A percentile compares a stretch with the other conserved stretches of the same genome.
phyloP scores from a whole-genome alignment of 257 asterid genomes.

The Knoxia roxburghii region DNA sequence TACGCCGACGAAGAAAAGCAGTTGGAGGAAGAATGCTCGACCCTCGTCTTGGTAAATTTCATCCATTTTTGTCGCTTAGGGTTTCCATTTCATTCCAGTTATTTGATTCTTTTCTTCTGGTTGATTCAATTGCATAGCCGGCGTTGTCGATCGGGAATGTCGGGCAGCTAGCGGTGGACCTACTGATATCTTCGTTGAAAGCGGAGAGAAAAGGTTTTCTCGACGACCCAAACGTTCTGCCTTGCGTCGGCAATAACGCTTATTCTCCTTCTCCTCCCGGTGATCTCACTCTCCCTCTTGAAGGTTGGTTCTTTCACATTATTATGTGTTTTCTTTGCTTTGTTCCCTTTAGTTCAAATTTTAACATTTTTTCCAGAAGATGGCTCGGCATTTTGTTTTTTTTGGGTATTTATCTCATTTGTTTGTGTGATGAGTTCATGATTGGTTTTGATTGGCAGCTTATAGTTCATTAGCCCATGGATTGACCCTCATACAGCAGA shows the following conservation, averaged over 20 bases:
- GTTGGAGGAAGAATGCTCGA: conserved; percentile 39
- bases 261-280: conserved; percentile 72
- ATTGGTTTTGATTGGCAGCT: conserved; percentile 39
- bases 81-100: not conserved
- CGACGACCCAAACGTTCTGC: conserved; percentile 82
- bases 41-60: conserved; percentile 52
- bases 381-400: not conserved
- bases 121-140: conserved; percentile 38
- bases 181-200: conserved; percentile 59
- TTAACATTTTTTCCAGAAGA: too few relatives aligned
- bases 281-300: conserved; percentile 69
- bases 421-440: not conserved
- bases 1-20: conserved; percentile 57
- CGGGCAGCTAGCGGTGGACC: conserved; percentile 92
- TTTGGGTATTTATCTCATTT: not conserved
- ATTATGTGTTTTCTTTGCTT: not conserved
- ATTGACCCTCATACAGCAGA: conserved; percentile 76
- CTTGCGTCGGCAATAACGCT: conserved; percentile 97
- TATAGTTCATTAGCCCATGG: conserved; percentile 52
- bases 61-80: not conserved
- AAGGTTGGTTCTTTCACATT: conserved; percentile 41
- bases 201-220: conserved; percentile 61
- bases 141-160: conserved; percentile 92
- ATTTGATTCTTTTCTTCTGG: not conserved
- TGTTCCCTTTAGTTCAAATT: not conserved